Evolutionary conservation across 2,329 filamentous ascomycete species (phyloP).

Genomic region (Claviceps pusilla): DNA sequence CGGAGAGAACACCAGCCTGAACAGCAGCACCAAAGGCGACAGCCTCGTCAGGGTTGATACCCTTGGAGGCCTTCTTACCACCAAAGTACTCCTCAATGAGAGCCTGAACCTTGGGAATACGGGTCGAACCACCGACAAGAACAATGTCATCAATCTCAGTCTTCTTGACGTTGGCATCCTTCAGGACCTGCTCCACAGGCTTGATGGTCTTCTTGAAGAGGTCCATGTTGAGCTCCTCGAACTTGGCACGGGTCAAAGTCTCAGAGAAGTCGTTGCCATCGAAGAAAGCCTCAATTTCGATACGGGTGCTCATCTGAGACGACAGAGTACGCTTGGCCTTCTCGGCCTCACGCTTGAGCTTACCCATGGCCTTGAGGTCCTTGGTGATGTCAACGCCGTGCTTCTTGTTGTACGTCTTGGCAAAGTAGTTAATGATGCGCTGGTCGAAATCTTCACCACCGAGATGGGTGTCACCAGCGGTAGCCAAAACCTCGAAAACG

Average conservation of each 20-base stretch:
- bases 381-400: conserved; percentile 82
- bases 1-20: conserved; percentile 87
- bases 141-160: conserved; percentile 89
- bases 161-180: conserved; percentile 97
- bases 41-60: conserved; percentile 98
- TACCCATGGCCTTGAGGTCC: conserved; percentile 95
- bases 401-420: conserved; percentile 99
- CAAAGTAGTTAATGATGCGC: conserved; percentile 89
- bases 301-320: conserved; percentile 81
- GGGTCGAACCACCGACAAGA: conserved; percentile 92
- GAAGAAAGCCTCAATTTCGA: conserved; percentile 96
- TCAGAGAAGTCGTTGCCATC: conserved; percentile 96
- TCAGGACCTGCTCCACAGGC: conserved; percentile 95
- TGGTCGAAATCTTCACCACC: conserved; percentile 99
- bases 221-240: conserved; percentile 97
- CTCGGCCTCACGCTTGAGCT: conserved; percentile 97
- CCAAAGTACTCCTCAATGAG: conserved; percentile 92
- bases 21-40: conserved; percentile 95
- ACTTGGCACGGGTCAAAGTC: conserved; percentile 96
- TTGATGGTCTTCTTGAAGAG: conserved; percentile 99
- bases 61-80: conserved; percentile 96
- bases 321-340: conserved; percentile 98
- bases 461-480: conserved; percentile 90
- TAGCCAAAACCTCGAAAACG: conserved; percentile 88
- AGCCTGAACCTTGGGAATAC: conserved; percentile 93